Base-by-base conservation (phyloP, 1,139 yeast species). In the Suhomyces kunorum region DNA sequence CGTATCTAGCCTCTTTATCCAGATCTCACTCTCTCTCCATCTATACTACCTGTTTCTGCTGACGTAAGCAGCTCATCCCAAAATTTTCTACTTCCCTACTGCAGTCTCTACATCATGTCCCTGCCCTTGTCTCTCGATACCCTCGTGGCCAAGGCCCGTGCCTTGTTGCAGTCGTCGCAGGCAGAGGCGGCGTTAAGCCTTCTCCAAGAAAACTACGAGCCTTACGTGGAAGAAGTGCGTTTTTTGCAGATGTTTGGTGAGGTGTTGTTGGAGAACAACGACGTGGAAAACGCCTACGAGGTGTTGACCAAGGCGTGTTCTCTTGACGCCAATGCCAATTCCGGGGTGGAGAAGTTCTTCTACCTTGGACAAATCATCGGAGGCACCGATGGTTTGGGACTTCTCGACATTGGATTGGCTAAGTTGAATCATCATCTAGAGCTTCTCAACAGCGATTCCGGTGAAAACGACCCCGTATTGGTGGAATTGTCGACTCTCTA, bases 351-450 rank as follows among this genome's bases (percentile, higher is more conserved):
- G 57, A 90, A 90, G 64, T 90, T 86, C 58, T 74, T 92, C 43
- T 88, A 92, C 64, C 68, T 90, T 50, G 99, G 97, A 1, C 98
- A 92, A 64, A 80, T 92, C 39, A 71, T 83, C 23, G 98, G 98
- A 27, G 96, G 95, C 23, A 51, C 51, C 20, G 87, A 82, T 49
- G 98, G 98, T 8, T 59, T 87, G 23, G 62, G 68, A n/a, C 72
- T 77, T 55, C 74, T 86, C 45, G 78, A 80, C 48, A 71, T 71
- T 41, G 98, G 95, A 5, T 67, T 87, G 35, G 64, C 64, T 28
- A 73, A 69, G 40, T 64, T 84, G 40, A 67, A 74, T 40, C 55
- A 61, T 32, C 74, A 76, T 40, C 64, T 78, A 38, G 55, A 55
- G 18, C 54, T 46, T 20, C 51, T 59, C 30, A 43, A 55, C 25